Conservation (phyloP, 2,329 filamentous ascomycete genomes). For the Lachnellula suecica region DNA sequence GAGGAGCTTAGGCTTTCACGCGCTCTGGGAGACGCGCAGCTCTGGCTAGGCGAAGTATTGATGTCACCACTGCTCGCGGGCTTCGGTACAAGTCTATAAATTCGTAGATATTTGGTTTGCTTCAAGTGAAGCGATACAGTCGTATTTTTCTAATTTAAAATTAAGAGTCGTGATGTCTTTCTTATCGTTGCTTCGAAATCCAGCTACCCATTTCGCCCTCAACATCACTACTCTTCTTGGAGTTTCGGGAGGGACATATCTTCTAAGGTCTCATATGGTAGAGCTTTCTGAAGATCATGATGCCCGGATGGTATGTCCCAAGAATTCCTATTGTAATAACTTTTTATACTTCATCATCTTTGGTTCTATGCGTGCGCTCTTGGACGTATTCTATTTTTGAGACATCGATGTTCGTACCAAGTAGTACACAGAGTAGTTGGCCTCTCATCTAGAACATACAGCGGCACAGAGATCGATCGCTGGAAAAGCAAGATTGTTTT, state of each 20-base stretch:
- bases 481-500: background rate
- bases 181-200: slow-evolving; percentile 19
- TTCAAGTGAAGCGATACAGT: background rate
- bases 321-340: too few relatives aligned
- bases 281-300: slow-evolving; percentile 25
- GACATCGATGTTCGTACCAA: too few relatives aligned
- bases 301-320: slow-evolving; percentile 19
- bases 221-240: slow-evolving; percentile 17
- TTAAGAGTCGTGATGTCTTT: slow-evolving; percentile 1
- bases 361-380: too few relatives aligned
- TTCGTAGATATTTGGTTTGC: background rate
- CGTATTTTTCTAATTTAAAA: background rate
- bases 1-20: background rate
- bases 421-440: too few relatives aligned
- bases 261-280: slow-evolving; percentile 22
- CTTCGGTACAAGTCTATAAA: background rate
- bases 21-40: background rate
- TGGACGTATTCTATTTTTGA: too few relatives aligned
- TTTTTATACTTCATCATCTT: too few relatives aligned
- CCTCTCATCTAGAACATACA: background rate
- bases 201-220: slow-evolving; percentile 8
- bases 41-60: background rate
- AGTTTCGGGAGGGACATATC: slow-evolving; percentile 18
- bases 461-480: background rate
- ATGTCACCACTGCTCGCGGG: background rate